phyloP scores from a whole-genome alignment of 345 rosid species.

The Euphorbia peplus region DNA sequence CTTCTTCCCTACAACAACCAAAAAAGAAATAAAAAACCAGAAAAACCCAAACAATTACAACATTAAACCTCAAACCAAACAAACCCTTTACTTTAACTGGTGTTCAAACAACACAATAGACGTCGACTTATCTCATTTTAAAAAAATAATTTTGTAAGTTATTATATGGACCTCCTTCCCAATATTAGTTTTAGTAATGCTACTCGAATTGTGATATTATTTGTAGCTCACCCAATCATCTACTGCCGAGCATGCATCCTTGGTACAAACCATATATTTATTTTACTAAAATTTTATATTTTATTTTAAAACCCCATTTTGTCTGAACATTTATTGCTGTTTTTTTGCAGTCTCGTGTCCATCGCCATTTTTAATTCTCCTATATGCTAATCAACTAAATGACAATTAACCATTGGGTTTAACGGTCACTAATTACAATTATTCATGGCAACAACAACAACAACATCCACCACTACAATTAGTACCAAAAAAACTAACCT shows the following conservation, averaged over 20 bases:
- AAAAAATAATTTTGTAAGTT: too few relatives aligned
- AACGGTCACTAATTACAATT: neutral
- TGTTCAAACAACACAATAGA: too few relatives aligned
- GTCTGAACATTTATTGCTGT: conserved; percentile 16
- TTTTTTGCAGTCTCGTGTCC: conserved; percentile 26
- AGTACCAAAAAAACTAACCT: conserved; percentile 33
- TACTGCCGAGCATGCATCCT: too few relatives aligned
- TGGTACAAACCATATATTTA: too few relatives aligned
- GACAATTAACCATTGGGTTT: conserved; percentile 26
- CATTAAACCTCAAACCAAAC: neutral
- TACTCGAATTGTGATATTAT: too few relatives aligned
- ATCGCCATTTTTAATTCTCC: conserved; percentile 28
- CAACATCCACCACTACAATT: conserved; percentile 6
- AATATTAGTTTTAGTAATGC: too few relatives aligned
- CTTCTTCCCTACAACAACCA: neutral
- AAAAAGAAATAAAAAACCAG: too few relatives aligned
- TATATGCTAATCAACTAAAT: conserved; percentile 26
- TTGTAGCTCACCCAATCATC: too few relatives aligned
- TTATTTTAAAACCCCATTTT: neutral
- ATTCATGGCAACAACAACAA: conserved; percentile 38
- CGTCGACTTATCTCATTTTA: too few relatives aligned
- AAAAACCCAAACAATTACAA: neutral
- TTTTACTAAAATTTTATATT: neutral
- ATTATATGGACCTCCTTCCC: too few relatives aligned
- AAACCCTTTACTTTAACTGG: too few relatives aligned